Evolutionary conservation across 768 basidiomycete species (phyloP), one percentile per base, ranked within the genome.

Genomic region (Tulasnella sp.): DNA sequence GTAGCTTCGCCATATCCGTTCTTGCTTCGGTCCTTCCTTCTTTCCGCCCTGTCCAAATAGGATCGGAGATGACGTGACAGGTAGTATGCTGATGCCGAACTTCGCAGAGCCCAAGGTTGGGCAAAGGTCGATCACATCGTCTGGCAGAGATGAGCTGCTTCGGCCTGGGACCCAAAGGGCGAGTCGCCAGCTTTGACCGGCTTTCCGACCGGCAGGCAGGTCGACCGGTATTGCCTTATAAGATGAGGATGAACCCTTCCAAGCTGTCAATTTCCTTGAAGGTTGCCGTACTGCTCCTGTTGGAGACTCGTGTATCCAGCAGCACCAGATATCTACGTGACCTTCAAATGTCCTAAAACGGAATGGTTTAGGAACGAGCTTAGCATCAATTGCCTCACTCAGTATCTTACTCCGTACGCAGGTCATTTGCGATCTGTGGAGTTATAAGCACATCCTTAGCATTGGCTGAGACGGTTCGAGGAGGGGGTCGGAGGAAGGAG

Each of bases 401-500:
- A 72, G 75, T 50, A 40, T 84, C 86, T 72, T 78, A 87, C 86
- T 96, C 96, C 46, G 96, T 97, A 44, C 96, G 90, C 34, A 97
- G 89, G 83, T 97, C 96, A 85, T 98, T 97, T 42, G 93, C 91
- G 81, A 98, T 90, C 85, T 97, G 96, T 0, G 94, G 95, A 2
- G 92, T 95, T 76, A 97, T 89, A 18, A 87, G 85, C 75, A 96
- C 86, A 16, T 87, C 83, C 5, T 80, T 80, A 24, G 84, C 83
- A 0, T 85, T 83, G 0, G 86, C 86, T 14, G 87, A 85, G 1
- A 88, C 86, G 9, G 88, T 84, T 0, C 86, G 83, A 3, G 95
- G 94, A 4, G 95, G 96, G 16, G 96, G 95, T 72, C 95, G 92
- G 22, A 97, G 90, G 85, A 97, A 97, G 40, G 94, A 96, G 60